Evolutionary conservation across 1,139 yeast genomes (phyloP).

Genomic region (Lodderomyces oxycetoniae): DNA sequence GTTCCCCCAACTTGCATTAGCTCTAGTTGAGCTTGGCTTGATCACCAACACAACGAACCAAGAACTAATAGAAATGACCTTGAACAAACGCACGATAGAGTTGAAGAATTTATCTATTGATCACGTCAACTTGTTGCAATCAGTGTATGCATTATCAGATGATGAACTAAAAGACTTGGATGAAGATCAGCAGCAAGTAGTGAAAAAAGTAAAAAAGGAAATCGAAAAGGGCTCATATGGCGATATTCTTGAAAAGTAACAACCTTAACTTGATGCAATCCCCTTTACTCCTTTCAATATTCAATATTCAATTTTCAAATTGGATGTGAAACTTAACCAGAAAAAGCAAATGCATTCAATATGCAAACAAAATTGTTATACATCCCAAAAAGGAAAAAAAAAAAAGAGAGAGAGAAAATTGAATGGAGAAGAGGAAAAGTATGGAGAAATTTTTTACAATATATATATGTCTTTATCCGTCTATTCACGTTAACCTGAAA

Average conservation of each 20-base stretch:
- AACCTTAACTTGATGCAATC: no score
- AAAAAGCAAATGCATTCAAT: no score
- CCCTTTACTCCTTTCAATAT: no score
- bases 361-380: no score
- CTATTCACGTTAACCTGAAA: no score
- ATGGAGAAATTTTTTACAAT: no score
- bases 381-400: no score
- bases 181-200: constrained; percentile 46
- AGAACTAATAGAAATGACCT: constrained; percentile 46
- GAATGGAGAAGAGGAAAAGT: no score
- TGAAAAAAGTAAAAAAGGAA: constrained; percentile 38
- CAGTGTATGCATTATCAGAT: constrained; percentile 57
- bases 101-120: constrained; percentile 45
- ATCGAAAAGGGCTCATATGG: constrained; percentile 48
- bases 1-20: constrained; percentile 77
- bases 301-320: no score
- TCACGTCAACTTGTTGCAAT: constrained; percentile 49
- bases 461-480: no score
- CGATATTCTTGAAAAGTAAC: constrained; percentile 10
- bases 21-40: constrained; percentile 72
- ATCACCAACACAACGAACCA: constrained; percentile 54
- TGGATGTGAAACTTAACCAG: no score
- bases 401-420: no score
- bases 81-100: constrained; percentile 30
- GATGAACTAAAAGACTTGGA: constrained; percentile 61